Evolutionary conservation across 2,329 filamentous ascomycete species (phyloP).

Genomic region (Aureobasidium sp.): DNA sequence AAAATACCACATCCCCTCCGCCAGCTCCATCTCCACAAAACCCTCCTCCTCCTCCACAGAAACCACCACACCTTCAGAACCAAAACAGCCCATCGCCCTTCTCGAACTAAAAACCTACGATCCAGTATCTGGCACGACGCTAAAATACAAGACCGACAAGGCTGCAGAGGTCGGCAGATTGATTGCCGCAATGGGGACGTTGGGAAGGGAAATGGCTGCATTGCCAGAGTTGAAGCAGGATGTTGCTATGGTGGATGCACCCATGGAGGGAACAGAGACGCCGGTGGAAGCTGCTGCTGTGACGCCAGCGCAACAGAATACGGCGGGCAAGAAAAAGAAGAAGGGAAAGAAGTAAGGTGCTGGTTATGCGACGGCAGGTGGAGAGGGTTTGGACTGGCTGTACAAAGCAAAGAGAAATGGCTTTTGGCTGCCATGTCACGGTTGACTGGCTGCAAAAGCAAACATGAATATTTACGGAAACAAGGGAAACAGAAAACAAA

Average conservation of each 20-base stretch:
- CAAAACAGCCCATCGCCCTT: slow-evolving; percentile 55
- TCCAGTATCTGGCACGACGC: slow-evolving; percentile 67
- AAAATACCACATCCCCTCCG: slow-evolving; percentile 65
- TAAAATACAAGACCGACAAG: slow-evolving; percentile 90
- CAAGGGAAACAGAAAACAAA: not conserved
- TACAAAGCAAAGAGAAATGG: not conserved
- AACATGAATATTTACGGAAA: not conserved
- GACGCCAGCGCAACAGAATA: not conserved
- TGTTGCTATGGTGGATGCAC: slow-evolving; percentile 20
- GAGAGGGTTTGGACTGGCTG: not conserved
- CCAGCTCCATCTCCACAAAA: slow-evolving; percentile 25
- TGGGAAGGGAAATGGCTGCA: slow-evolving; percentile 59
- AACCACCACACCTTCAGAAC: not conserved
- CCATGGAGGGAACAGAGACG: not conserved
- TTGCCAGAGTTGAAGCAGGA: slow-evolving; percentile 36
- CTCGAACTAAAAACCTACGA: slow-evolving; percentile 88
- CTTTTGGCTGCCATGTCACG: not conserved
- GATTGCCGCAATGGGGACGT: slow-evolving; percentile 65
- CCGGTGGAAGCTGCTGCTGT: not conserved
- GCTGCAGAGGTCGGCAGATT: slow-evolving; percentile 82
- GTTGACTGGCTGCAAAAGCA: not conserved
- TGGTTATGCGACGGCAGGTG: too few species aligned
- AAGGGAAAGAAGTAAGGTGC: slow-evolving; percentile 4
- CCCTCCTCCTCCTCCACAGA: not conserved
- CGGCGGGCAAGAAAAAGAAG: slow-evolving; percentile 15